These are phyloP conservation scores for Starmerella stigmatis DNA, from an alignment of 805 yeast species.

Conservation along the genomic window DNA sequence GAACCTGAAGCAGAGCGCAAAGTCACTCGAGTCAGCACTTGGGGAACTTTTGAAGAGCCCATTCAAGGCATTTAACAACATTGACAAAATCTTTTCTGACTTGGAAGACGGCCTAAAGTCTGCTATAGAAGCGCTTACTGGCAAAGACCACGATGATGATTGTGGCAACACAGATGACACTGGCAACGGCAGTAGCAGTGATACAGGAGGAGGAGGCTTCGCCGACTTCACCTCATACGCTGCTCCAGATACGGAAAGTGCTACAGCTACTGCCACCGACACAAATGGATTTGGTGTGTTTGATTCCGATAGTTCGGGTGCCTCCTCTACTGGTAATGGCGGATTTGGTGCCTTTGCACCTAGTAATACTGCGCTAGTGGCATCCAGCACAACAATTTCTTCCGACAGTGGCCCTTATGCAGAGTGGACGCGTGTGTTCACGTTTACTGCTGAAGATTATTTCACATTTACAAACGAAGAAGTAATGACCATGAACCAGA, in stretches of 20 bases:
- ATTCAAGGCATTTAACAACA: slow-evolving; percentile 1
- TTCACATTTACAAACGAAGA: background rate
- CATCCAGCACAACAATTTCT: background rate
- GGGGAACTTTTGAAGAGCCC: slow-evolving; percentile 1
- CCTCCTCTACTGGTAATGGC: background rate
- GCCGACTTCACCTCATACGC: slow-evolving; percentile 4
- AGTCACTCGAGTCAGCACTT: slow-evolving; percentile 2
- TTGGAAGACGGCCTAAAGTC: background rate
- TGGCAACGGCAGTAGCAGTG: background rate
- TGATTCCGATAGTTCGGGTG: no score
- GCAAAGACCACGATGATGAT: background rate
- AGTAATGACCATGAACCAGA: background rate
- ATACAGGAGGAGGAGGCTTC: background rate
- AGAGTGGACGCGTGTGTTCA: background rate
- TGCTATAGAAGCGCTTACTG: background rate
- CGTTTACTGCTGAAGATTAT: background rate
- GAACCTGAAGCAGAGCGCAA: background rate
- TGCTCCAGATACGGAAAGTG: background rate
- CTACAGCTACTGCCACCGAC: background rate
- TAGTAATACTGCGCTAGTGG: no score
- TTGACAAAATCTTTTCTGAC: background rate
- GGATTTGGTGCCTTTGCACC: no score
- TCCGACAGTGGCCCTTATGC: background rate
- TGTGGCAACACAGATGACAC: background rate
- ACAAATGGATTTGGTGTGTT: background rate